These are phyloP conservation scores for Pecoramyces ruminantium DNA, from an alignment of 192 early-diverging fungal genomes.

Conservation along the genomic window DNA sequence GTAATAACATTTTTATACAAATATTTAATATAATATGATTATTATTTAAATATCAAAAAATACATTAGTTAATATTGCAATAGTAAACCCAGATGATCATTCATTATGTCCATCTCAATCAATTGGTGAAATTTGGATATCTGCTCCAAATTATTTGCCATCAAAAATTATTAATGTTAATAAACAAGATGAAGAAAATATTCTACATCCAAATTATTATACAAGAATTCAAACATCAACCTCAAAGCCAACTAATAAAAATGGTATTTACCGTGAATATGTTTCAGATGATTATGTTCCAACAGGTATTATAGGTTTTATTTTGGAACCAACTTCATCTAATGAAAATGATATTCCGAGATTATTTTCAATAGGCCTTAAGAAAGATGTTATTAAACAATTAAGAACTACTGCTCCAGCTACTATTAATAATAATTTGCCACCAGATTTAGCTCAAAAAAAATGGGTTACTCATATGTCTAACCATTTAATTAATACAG, in stretches of 20 bases:
- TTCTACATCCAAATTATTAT: conserved; percentile 28
- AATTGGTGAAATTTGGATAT: conserved; percentile 76
- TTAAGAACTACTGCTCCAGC: background rate
- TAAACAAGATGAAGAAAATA: conserved; percentile 53
- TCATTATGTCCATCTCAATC: conserved; percentile 52
- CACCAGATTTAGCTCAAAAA: background rate
- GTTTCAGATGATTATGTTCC: conserved; percentile 35
- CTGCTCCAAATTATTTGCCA: conserved; percentile 44
- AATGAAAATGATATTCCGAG: background rate
- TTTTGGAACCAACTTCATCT: background rate
- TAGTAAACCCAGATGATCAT: conserved; percentile 68
- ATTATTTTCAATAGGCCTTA: background rate
- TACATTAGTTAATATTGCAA: conserved; percentile 40
- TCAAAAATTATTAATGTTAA: conserved; percentile 59
- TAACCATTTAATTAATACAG: background rate
- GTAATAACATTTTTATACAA: conserved; percentile 12
- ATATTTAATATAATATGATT: background rate
- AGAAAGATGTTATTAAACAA: background rate
- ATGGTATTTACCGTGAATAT: conserved; percentile 4
- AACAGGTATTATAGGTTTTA: conserved; percentile 55
- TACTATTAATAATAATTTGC: background rate
- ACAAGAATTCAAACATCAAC: background rate
- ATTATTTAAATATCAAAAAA: conserved; percentile 12
- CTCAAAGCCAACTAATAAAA: background rate
- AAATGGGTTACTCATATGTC: background rate